phyloP scores from a whole-genome alignment of 2,329 filamentous ascomycete genomes.

The Ascochyta rabiei region DNA sequence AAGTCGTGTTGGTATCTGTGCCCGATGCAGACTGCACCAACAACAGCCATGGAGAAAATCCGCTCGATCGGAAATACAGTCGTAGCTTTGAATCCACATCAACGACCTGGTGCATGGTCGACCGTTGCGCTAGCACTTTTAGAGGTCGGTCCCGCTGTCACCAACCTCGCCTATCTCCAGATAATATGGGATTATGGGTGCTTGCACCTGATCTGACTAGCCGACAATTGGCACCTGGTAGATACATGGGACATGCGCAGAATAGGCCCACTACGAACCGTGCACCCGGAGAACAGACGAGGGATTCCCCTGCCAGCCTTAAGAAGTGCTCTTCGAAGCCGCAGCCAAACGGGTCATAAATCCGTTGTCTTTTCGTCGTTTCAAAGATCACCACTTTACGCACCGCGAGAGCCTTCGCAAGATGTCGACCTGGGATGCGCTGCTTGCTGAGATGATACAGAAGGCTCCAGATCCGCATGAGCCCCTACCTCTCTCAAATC shows the following conservation, averaged over 20 bases:
- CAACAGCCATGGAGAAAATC: background rate
- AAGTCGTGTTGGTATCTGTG: background rate
- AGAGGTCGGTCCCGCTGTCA: background rate
- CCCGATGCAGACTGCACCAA: background rate
- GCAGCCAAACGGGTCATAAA: background rate
- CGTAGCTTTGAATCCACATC: background rate
- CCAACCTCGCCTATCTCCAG: conserved; percentile 2
- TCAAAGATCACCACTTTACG: conserved; percentile 5
- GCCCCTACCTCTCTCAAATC: conserved; percentile 35
- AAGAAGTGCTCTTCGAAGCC: background rate
- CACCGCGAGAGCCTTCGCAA: conserved; percentile 5
- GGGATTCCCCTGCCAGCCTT: conserved; percentile 1
- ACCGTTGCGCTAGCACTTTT: conserved; percentile 2
- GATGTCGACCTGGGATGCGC: conserved; percentile 24
- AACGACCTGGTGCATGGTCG: background rate
- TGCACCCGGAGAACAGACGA: background rate
- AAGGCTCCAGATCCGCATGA: conserved; percentile 37
- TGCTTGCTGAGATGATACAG: conserved; percentile 27
- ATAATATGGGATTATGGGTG: background rate
- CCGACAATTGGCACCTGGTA: background rate
- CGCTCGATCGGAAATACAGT: background rate
- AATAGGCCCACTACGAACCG: conserved; percentile 3
- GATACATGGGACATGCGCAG: background rate
- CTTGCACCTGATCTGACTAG: background rate
- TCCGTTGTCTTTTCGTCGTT: background rate